Percentiles rank a stretch among this genome's conserved stretches.
phyloP scores from a whole-genome alignment of 192 early-diverging fungal species.

The Coemansia javaensis region DNA sequence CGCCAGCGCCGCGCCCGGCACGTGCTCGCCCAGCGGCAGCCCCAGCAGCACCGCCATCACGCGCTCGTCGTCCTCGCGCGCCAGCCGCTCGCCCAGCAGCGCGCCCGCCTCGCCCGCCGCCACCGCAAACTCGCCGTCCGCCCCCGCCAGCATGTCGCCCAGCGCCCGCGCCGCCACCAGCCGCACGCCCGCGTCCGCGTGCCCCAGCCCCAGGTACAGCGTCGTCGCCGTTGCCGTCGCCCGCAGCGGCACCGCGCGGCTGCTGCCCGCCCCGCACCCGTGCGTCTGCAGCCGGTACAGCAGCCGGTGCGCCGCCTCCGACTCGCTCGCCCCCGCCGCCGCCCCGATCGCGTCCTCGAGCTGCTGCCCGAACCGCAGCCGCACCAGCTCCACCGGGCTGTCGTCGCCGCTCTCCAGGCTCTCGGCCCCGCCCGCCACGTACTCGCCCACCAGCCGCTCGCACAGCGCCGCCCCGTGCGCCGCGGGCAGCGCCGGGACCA shows the following conservation, averaged over 20 bases:
- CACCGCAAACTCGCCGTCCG: conserved; percentile 20
- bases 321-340: neutral
- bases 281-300: conserved; percentile 35
- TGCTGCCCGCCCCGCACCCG: conserved; percentile 1
- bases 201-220: conserved; percentile 75
- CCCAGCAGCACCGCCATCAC: conserved; percentile 21
- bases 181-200: conserved; percentile 64
- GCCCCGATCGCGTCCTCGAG: conserved; percentile 30
- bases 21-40: conserved; percentile 12
- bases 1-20: conserved; percentile 9
- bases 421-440: conserved; percentile 5
- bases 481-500: conserved; percentile 15
- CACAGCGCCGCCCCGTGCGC: conserved; percentile 11
- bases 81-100: conserved; percentile 24
- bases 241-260: conserved; percentile 50
- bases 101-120: conserved; percentile 8
- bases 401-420: neutral
- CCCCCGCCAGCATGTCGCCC: conserved; percentile 50
- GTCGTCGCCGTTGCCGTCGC: conserved; percentile 74
- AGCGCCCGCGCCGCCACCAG: conserved; percentile 67
- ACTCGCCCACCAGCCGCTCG: conserved; percentile 18
- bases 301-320: conserved; percentile 14
- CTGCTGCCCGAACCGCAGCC: conserved; percentile 27
- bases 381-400: conserved; percentile 12
- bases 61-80: conserved; percentile 29